Evolutionary conservation across 116 monocot genomes (phyloP), one percentile per base, ranked within the genome.

Genomic region (Zostera marina): DNA sequence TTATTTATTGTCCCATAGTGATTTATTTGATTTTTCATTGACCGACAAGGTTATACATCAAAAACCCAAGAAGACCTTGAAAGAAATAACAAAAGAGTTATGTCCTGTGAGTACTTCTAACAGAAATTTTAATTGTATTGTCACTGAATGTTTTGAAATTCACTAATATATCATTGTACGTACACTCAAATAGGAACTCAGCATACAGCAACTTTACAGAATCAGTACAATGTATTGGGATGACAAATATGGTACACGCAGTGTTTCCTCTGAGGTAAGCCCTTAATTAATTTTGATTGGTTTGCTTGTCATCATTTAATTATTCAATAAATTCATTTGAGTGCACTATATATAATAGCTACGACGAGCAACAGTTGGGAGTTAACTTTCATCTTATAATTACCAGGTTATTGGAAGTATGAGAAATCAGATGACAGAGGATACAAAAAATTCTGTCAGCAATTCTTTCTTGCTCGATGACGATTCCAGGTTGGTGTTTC

Each of bases 201-300:
- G 94, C 65, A 80, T 96, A 63, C 94, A 96, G 58, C 94, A 93
- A 47, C 52, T 93, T 22, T 93, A 93, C 57, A 72, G 93, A 75
- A 93, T 93, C 63, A 84, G 88, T 62, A 88, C 88, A 1, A 93
- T 93, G 93, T 93, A 93, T 54, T 93, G 93, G 81, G 93, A 93
- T 73, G 93, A 93, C 70, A 93, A 84, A 59, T 88, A 84, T 68
- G 83, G 88, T 10, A 93, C 93, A 11, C 93, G 82, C n/a, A 88
- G 89, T 44, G 82, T 96, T 14, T 88, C 94, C 22, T 77, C 89
- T 24, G 89, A 96, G 47, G 94, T 93, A 75, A 70, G 64, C 42
- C 44, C 13, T 41, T 40, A 38, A 58, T 16, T n/a, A 10, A 58
- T 46, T 58, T 58, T 39, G 15, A 26, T 61, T 58, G 14, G 14